Evolutionary conservation across 495 filamentous ascomycete species (phyloP).

Genomic region (Staphylotrichum longicolle): DNA sequence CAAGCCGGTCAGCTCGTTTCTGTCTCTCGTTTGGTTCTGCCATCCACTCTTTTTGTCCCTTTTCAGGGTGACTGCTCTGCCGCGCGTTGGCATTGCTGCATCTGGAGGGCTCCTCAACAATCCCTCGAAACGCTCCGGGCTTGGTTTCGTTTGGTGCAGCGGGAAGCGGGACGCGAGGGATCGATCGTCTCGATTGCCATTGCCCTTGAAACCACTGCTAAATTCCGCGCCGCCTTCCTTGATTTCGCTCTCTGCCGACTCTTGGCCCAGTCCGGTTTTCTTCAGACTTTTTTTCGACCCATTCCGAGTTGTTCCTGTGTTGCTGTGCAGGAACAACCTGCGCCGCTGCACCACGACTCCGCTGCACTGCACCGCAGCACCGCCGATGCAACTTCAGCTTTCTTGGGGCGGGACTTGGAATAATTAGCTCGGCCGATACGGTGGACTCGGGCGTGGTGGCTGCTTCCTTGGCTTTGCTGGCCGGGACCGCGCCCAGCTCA

Average conservation of each 20-base stretch:
- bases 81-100: constrained; percentile 2
- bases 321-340: constrained; percentile 9
- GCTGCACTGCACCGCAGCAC: background rate
- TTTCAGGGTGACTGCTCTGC: constrained; percentile 1
- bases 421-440: background rate
- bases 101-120: no score
- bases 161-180: constrained; percentile 7
- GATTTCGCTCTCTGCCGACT: background rate
- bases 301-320: background rate
- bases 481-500: background rate
- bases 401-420: background rate
- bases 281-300: background rate
- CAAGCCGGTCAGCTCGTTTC: background rate
- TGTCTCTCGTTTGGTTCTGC: constrained; percentile 20
- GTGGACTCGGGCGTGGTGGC: background rate
- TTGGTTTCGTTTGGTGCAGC: constrained; percentile 6
- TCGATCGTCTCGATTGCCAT: constrained; percentile 18
- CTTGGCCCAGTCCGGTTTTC: background rate
- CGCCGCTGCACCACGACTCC: constrained; percentile 1
- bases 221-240: constrained; percentile 3
- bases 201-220: constrained; percentile 32
- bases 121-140: background rate
- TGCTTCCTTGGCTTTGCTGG: constrained; percentile 13
- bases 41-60: background rate
- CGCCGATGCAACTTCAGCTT: constrained; percentile 10